A percentile compares a stretch with the other conserved stretches of the same genome.
Conservation (phyloP, 2,329 filamentous ascomycete species). For the Thyridium curvatum region DNA sequence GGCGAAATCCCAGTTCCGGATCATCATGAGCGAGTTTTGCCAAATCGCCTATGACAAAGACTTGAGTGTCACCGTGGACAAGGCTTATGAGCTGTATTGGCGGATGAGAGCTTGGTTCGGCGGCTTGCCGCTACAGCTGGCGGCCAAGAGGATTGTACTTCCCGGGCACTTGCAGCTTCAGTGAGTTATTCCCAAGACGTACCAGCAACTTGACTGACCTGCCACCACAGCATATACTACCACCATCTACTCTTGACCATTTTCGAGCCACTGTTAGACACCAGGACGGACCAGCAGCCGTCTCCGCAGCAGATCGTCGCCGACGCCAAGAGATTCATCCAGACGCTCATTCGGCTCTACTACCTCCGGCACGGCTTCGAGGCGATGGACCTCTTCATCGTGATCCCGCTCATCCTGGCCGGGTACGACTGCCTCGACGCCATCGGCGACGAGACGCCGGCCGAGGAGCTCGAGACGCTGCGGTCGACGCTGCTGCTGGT, state of each 20-base stretch:
- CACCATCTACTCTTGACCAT: conserved; percentile 26
- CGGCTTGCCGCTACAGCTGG: conserved; percentile 15
- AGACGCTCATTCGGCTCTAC: conserved; percentile 20
- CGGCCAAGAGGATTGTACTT: conserved; percentile 20
- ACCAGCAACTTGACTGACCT: background rate
- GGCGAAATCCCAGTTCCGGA: conserved; percentile 18
- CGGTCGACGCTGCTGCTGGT: conserved; percentile 16
- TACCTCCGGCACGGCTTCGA: conserved; percentile 23
- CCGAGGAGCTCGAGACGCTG: conserved; percentile 7
- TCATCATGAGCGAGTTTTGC: conserved; percentile 25
- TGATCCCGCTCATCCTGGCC: conserved; percentile 12
- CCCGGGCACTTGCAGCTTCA: conserved; percentile 28
- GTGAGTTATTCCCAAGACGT: conserved; percentile 15
- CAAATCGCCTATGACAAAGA: too few relatives aligned
- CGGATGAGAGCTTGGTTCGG: conserved; percentile 7
- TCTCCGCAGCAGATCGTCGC: conserved; percentile 6
- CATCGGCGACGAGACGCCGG: conserved; percentile 1
- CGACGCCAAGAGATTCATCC: conserved; percentile 14
- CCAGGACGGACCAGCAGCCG: conserved; percentile 5
- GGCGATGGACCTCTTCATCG: conserved; percentile 11
- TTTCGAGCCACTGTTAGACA: conserved; percentile 16
- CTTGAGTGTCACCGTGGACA: conserved; percentile 7
- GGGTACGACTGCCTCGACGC: conserved; percentile 13
- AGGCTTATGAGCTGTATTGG: conserved; percentile 12
- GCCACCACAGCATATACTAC: conserved; percentile 24